A percentile compares a stretch with the other conserved stretches of the same genome.
These are phyloP conservation scores for Rhizopus sp. DNA, from an alignment of 371 early-diverging fungal genomes.

Conservation along the genomic window DNA sequence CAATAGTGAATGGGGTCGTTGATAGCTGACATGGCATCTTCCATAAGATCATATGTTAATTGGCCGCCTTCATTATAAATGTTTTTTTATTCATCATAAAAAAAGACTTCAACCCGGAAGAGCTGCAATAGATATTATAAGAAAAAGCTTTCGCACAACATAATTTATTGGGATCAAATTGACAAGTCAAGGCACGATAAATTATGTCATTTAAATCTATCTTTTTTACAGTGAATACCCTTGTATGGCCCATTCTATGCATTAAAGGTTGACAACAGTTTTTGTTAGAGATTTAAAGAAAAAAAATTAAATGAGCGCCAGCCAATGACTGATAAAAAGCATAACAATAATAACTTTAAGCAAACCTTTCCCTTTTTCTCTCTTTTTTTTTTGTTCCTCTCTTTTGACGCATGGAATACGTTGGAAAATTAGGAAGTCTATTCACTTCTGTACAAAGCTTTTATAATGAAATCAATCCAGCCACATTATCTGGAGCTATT, in stretches of 20 bases:
- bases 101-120: slow-evolving; percentile 8
- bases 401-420: slow-evolving; percentile 38
- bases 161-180: too few species aligned
- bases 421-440: slow-evolving; percentile 44
- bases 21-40: slow-evolving; percentile 18
- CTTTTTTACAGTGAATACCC: too few species aligned
- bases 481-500: slow-evolving; percentile 98
- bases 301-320: background rate
- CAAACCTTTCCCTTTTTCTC: background rate
- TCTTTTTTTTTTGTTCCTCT: slow-evolving; percentile 9
- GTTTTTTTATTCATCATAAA: slow-evolving; percentile 11
- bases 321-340: slow-evolving; percentile 1
- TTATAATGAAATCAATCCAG: slow-evolving; percentile 97
- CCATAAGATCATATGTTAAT: slow-evolving; percentile 17
- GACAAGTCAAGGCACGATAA: too few species aligned
- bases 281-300: background rate
- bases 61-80: slow-evolving; percentile 16
- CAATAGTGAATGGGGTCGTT: slow-evolving; percentile 17
- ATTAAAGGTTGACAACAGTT: slow-evolving; percentile 2
- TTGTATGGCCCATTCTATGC: background rate
- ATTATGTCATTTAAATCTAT: too few species aligned
- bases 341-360: background rate
- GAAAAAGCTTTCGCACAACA: too few species aligned
- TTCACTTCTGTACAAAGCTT: slow-evolving; percentile 86
- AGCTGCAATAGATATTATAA: slow-evolving; percentile 15